A percentile compares a stretch with the other conserved stretches of the same genome.
These are phyloP conservation scores for Aspergillus uvarum DNA, from an alignment of 2,329 filamentous ascomycete genomes.

Conservation along the genomic window DNA sequence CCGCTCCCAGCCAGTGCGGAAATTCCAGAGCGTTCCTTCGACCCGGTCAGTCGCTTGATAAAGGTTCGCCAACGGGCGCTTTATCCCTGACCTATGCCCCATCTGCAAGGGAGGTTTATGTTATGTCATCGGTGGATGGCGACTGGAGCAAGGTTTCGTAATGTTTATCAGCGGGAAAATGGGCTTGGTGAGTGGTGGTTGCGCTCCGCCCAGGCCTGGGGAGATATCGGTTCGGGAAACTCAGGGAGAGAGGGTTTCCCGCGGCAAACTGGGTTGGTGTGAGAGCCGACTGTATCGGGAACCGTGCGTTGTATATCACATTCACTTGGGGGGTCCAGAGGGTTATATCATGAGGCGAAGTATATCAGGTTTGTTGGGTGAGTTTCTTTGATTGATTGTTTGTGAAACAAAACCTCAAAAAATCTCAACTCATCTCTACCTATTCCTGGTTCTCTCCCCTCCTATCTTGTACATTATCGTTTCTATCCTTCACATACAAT, in stretches of 20 bases:
- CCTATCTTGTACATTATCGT: not conserved
- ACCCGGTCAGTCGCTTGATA: not conserved
- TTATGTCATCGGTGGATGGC: slow-evolving; percentile 21
- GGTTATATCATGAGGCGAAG: slow-evolving; percentile 22
- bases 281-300: slow-evolving; percentile 19
- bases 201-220: not conserved
- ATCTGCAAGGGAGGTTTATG: slow-evolving; percentile 18
- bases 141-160: slow-evolving; percentile 23
- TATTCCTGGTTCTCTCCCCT: not conserved
- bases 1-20: slow-evolving; percentile 4
- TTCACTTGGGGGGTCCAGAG: not conserved
- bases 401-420: not conserved
- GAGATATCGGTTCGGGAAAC: slow-evolving; percentile 34
- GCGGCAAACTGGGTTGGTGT: slow-evolving; percentile 30
- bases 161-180: slow-evolving; percentile 35
- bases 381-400: slow-evolving; percentile 10
- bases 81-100: not conserved
- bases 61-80: not conserved
- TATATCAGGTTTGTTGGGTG: slow-evolving; percentile 11
- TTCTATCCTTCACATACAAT: not conserved
- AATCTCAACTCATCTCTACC: slow-evolving; percentile 6
- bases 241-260: slow-evolving; percentile 27
- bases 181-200: not conserved
- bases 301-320: slow-evolving; percentile 34
- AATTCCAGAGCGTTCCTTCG: not conserved